Percentiles rank a stretch among this genome's conserved stretches.
Conservation (phyloP, 139 green algal species). For the Eudorina sp. region DNA sequence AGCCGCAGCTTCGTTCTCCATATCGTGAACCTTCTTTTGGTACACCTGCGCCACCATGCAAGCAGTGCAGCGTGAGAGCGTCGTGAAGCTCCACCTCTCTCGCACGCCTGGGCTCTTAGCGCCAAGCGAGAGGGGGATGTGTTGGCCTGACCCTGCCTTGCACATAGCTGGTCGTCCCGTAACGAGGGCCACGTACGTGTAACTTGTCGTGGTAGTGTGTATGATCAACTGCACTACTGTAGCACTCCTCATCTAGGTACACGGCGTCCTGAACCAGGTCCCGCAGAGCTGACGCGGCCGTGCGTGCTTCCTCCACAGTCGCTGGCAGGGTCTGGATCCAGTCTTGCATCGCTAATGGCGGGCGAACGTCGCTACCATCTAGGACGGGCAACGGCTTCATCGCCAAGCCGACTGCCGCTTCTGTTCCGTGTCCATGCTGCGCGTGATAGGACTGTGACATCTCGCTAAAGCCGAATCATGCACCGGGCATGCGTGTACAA, state of each 20-base stretch:
- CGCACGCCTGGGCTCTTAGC: too few relatives aligned
- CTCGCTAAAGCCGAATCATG: too few relatives aligned
- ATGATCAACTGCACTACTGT: slow-evolving; percentile 60
- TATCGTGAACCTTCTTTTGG: slow-evolving; percentile 52
- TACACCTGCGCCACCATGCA: too few relatives aligned
- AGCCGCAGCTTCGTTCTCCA: slow-evolving; percentile 66
- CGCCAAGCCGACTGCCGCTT: not conserved
- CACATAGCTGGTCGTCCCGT: not conserved
- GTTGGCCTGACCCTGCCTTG: not conserved
- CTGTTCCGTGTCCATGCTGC: not conserved
- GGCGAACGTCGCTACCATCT: not conserved
- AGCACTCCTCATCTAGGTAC: slow-evolving; percentile 83
- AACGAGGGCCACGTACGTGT: slow-evolving; percentile 43
- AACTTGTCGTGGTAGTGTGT: slow-evolving; percentile 70
- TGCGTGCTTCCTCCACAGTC: slow-evolving; percentile 28
- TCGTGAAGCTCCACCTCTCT: too few relatives aligned
- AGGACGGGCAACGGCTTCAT: slow-evolving; percentile 35
- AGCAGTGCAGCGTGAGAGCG: too few relatives aligned
- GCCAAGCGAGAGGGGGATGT: slow-evolving; percentile 5
- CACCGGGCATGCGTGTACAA: too few relatives aligned
- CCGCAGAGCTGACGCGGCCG: slow-evolving; percentile 45
- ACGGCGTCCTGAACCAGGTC: slow-evolving; percentile 77
- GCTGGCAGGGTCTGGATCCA: slow-evolving; percentile 12
- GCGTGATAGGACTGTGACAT: not conserved
- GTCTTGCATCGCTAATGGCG: not conserved